A percentile compares a stretch with the other conserved stretches of the same genome.
Conservation (phyloP, 768 basidiomycete species). For the Rhodotorula toruloides region DNA sequence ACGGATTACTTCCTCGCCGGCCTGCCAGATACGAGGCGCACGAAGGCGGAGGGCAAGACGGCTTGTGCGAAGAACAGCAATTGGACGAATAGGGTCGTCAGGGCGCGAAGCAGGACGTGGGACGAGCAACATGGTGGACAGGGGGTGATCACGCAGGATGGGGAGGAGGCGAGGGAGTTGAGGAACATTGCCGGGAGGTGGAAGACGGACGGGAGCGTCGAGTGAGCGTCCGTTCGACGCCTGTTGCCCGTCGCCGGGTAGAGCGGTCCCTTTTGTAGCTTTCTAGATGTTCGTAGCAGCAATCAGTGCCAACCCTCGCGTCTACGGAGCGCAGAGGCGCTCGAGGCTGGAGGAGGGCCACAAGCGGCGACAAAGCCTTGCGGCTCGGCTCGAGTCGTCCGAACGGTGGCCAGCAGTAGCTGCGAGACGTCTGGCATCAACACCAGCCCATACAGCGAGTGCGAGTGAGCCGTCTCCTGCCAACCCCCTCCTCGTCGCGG, state of each 20-base stretch:
- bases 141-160: background rate
- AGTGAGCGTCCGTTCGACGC: background rate
- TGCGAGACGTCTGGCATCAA: too few species aligned
- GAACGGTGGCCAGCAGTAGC: too few species aligned
- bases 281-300: background rate
- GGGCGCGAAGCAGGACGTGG: background rate
- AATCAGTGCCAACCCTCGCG: too few species aligned
- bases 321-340: too few species aligned
- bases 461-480: too few species aligned
- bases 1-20: background rate
- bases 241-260: background rate
- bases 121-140: background rate
- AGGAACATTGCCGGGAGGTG: background rate
- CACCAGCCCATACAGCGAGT: too few species aligned
- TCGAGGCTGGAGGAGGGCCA: too few species aligned
- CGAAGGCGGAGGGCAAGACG: too few species aligned
- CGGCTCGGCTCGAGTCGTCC: too few species aligned
- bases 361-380: too few species aligned
- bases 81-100: slow-evolving; percentile 8
- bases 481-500: background rate
- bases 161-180: background rate
- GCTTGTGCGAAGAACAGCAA: background rate
- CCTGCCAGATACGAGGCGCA: background rate
- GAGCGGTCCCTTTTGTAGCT: background rate
- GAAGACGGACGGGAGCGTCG: background rate